These are phyloP conservation scores for Corylus avellana DNA, from an alignment of 306 rosid species.

Conservation along the genomic window DNA sequence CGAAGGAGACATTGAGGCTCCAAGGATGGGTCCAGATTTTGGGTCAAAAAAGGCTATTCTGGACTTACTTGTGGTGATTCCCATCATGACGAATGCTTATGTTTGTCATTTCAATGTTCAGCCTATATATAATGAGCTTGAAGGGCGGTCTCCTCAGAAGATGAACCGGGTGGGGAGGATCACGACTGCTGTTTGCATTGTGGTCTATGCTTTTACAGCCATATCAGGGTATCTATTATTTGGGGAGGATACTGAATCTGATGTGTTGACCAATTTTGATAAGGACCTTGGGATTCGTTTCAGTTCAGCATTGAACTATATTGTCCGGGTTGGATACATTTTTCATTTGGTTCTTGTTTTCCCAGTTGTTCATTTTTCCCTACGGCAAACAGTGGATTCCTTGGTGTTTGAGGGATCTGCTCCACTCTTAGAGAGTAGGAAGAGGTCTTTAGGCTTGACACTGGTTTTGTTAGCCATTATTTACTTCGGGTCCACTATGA, in stretches of 20 bases:
- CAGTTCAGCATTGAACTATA: conserved; percentile 69
- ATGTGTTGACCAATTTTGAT: conserved; percentile 84
- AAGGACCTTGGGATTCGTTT: conserved; percentile 76
- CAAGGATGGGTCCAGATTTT: conserved; percentile 78
- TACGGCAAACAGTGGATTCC: conserved; percentile 73
- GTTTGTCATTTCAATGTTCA: conserved; percentile 90
- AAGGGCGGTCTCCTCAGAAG: conserved; percentile 74
- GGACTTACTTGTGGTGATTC: conserved; percentile 96
- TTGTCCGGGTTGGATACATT: conserved; percentile 85
- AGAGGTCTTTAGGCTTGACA: conserved; percentile 77
- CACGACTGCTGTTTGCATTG: conserved; percentile 70
- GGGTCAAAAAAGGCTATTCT: conserved; percentile 67
- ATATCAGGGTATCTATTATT: conserved; percentile 81
- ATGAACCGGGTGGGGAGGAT: conserved; percentile 88
- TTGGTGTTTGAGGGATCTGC: conserved; percentile 73
- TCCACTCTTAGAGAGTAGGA: conserved; percentile 76
- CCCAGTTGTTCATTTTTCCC: conserved; percentile 91
- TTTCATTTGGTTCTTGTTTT: conserved; percentile 93
- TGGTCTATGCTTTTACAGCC: conserved; percentile 76
- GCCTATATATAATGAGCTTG: conserved; percentile 88
- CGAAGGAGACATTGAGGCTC: conserved; percentile 62
- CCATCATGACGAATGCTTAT: conserved; percentile 89
- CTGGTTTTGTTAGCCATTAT: conserved; percentile 65
- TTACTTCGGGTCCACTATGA: conserved; percentile 86
- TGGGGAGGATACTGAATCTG: conserved; percentile 82